Base-by-base conservation (phyloP, 2,329 filamentous ascomycete species). In the Elsinoe ampelina region DNA sequence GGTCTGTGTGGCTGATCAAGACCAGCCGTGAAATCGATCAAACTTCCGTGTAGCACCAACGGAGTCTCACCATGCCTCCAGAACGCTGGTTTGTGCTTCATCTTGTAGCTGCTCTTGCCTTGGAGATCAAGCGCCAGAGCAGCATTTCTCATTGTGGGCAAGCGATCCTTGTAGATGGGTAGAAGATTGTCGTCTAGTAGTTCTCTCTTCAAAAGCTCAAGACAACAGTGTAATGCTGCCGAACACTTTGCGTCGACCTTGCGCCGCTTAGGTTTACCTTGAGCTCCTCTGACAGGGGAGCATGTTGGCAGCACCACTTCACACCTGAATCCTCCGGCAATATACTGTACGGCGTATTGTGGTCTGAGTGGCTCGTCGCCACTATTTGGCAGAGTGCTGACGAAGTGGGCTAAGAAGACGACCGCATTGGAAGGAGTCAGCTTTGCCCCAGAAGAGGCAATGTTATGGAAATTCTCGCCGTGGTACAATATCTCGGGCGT, bases 111-210 rank as follows among this genome's bases (percentile, higher is more conserved):
- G 1, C 81, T 80, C 48, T 79, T 83, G 66, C 87, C 89, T 66
- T 89, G 91, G 20, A 83, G 83, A 61, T 82, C 86, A n/a, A 96
- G 77, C 0, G 91, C 90, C 4, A 96, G 73, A 0, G 83, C 80
- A 2, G 91, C 90, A 68, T 96, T 96, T n/a, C 88, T 80, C 86
- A 95, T 92, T 0, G 75, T 78, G 2, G 89, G 91, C 0, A 93
- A 75, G 38, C 78, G 77, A 66, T 86, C 92, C 17, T 77, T 76
- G 59, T 88, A 87, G 0, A 80, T 80, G 0, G 93, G 88, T 57
- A 88, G 79, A 2, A 97, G 76, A 66, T 89, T 75, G 0, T 83
- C 78, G 65, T 96, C 82, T 4, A 98, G 75, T 59, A 85, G 82
- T 1, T 80, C 80, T 55, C 79, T 78, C 58, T 81, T 76, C 48